Conservation (phyloP, 1,284 basidiomycete species). For the Phaffia rhodozyma region DNA sequence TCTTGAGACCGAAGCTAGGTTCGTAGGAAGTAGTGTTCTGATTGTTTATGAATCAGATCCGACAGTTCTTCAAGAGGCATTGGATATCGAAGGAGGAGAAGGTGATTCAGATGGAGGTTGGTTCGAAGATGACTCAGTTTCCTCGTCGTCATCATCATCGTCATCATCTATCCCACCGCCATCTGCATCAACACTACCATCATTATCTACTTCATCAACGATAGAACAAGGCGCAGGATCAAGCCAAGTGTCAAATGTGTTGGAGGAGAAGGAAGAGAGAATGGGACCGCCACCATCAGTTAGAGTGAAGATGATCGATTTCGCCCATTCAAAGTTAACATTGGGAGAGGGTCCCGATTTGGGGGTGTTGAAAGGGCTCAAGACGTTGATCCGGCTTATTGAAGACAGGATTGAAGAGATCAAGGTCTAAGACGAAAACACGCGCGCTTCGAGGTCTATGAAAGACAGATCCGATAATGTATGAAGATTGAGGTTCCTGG, state of each 20-base stretch:
- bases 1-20: constrained; percentile 52
- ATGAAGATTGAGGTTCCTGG: no score
- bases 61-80: constrained; percentile 37
- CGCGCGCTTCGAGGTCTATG: background rate
- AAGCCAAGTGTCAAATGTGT: constrained; percentile 27
- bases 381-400: constrained; percentile 50
- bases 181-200: constrained; percentile 15
- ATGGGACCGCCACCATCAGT: constrained; percentile 43
- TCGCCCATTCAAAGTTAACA: constrained; percentile 68
- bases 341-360: constrained; percentile 66
- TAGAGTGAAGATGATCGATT: constrained; percentile 74
- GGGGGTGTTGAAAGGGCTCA: constrained; percentile 60
- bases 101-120: constrained; percentile 27
- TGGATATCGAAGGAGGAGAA: constrained; percentile 30
- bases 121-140: no score
- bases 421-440: background rate
- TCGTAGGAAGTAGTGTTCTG: constrained; percentile 69
- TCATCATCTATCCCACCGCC: no score
- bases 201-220: constrained; percentile 18
- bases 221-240: constrained; percentile 21
- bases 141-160: no score
- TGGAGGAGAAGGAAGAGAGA: constrained; percentile 24
- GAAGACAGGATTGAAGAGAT: constrained; percentile 37
- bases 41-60: constrained; percentile 71
- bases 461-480: no score